These are phyloP conservation scores for Bryum argenteum DNA, from an alignment of 225 moss, liverwort and hornwort genomes.

Conservation along the genomic window DNA sequence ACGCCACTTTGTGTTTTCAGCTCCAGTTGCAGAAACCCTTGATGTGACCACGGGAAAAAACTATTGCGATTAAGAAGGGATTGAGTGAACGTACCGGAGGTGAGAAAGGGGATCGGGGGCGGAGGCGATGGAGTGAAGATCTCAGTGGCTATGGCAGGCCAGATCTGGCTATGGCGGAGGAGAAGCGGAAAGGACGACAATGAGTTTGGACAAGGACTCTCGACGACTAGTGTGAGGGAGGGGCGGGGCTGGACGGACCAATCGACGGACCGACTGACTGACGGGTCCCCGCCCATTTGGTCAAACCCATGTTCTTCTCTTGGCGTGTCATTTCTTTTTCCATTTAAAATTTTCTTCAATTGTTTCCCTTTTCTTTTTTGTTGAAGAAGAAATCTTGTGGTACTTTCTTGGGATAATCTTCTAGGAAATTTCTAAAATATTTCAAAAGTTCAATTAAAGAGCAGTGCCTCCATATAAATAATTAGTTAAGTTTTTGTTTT, in stretches of 20 bases:
- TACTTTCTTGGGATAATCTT: too few species aligned
- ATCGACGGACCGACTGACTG: not conserved
- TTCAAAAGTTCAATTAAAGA: too few species aligned
- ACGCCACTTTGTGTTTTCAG: not conserved
- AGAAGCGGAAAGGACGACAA: not conserved
- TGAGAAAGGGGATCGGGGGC: not conserved
- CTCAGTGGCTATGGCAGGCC: not conserved
- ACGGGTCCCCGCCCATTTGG: not conserved
- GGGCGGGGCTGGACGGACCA: not conserved
- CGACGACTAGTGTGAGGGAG: not conserved
- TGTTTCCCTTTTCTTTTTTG: too few species aligned
- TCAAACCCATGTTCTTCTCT: not conserved
- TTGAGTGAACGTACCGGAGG: not conserved
- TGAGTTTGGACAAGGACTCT: not conserved
- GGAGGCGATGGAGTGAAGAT: not conserved
- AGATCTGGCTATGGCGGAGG: slow-evolving; percentile 41
- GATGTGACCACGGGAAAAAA: not conserved
- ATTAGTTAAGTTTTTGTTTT: too few species aligned
- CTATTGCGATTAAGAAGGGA: not conserved
- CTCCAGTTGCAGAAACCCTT: not conserved
- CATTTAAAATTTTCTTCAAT: too few species aligned
- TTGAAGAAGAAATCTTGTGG: too few species aligned
- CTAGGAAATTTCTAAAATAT: too few species aligned
- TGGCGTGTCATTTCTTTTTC: too few species aligned
- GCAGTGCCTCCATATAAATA: too few species aligned